These are phyloP conservation scores for Sphaerobolus stellatus DNA, from an alignment of 1,284 basidiomycete species.

Conservation along the genomic window DNA sequence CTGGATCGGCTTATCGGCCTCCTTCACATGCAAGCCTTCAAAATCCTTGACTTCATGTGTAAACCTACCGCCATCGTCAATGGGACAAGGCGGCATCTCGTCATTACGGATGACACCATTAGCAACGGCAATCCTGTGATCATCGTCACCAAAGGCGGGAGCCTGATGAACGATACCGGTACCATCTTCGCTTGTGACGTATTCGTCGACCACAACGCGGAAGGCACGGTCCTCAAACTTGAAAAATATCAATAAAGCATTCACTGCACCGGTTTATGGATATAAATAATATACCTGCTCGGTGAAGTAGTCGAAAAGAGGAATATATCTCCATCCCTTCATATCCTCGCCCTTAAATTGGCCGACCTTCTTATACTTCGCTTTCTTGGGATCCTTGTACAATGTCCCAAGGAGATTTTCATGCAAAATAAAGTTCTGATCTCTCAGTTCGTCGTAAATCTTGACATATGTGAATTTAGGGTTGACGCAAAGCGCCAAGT, in stretches of 20 bases:
- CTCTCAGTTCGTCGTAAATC: conserved; percentile 88
- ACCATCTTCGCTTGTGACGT: conserved; percentile 92
- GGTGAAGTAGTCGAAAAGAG: conserved; percentile 95
- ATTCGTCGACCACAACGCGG: conserved; percentile 86
- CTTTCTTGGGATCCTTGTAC: conserved; percentile 98
- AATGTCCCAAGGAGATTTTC: conserved; percentile 86
- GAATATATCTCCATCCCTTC: conserved; percentile 96
- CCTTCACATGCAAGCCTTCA: conserved; percentile 90
- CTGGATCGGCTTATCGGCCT: conserved; percentile 93
- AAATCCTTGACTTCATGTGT: conserved; percentile 91
- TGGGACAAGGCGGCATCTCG: conserved; percentile 94
- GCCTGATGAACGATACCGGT: conserved; percentile 99
- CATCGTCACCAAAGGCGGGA: conserved; percentile 98
- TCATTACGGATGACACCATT: conserved; percentile 82
- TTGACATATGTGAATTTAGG: conserved; percentile 97
- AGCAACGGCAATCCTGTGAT: conserved; percentile 90
- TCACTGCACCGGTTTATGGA: background rate
- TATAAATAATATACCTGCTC: conserved; percentile 65
- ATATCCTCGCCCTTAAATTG: conserved; percentile 89
- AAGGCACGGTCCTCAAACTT: conserved; percentile 93
- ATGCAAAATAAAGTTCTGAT: conserved; percentile 91
- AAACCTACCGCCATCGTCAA: conserved; percentile 89
- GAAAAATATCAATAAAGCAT: background rate
- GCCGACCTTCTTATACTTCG: conserved; percentile 91
- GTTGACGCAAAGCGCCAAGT: conserved; percentile 93